phyloP scores from a whole-genome alignment of 495 filamentous ascomycete genomes.

The Lasiosphaeria miniovina region DNA sequence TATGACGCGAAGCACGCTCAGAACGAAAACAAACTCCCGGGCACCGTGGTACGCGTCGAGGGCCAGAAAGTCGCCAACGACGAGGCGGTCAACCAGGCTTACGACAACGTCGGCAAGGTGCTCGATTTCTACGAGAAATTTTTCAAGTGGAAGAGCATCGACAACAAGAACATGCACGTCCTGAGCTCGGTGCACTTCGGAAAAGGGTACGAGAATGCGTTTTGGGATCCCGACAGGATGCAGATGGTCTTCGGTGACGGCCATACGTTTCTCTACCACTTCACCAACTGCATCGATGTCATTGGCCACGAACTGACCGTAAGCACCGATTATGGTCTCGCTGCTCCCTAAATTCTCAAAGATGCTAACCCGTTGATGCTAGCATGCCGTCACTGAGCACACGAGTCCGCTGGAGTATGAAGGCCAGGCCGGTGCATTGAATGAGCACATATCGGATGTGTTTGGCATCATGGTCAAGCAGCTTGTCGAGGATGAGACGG shows the following conservation, averaged over 20 bases:
- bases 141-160: constrained; percentile 45
- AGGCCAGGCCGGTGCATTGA: constrained; percentile 47
- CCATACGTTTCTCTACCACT: constrained; percentile 39
- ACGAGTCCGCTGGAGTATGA: constrained; percentile 43
- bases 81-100: constrained; percentile 37
- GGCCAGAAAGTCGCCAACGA: constrained; percentile 34
- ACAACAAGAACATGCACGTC: constrained; percentile 41
- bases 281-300: constrained; percentile 45
- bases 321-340: background rate
- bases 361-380: background rate
- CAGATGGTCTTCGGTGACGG: constrained; percentile 51
- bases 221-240: constrained; percentile 28
- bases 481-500: constrained; percentile 39
- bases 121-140: constrained; percentile 42
- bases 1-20: constrained; percentile 35
- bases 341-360: background rate
- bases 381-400: constrained; percentile 47
- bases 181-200: constrained; percentile 46
- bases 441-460: constrained; percentile 52
- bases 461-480: constrained; percentile 56
- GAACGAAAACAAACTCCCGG: constrained; percentile 36
- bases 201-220: constrained; percentile 23
- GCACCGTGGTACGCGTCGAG: constrained; percentile 36
- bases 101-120: constrained; percentile 39
- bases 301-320: constrained; percentile 50